Conservation (phyloP, 495 filamentous ascomycete genomes). For the Aspergillus cavernicola region DNA sequence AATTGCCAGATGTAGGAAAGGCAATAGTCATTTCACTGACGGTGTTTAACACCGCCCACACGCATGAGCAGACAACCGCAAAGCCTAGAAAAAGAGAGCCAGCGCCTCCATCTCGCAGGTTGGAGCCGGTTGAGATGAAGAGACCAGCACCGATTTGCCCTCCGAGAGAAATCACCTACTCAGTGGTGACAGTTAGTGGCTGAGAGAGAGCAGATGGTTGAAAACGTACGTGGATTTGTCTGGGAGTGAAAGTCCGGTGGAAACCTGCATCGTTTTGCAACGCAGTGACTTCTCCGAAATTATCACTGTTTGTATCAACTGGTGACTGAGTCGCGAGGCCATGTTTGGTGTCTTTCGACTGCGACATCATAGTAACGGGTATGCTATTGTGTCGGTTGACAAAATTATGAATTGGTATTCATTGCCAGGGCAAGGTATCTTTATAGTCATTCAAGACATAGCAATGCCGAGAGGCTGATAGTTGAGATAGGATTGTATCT, state of each 20-base stretch:
- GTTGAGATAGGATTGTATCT: no score
- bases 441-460: no score
- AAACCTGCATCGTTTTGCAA: no score
- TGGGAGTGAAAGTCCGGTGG: constrained; percentile 5
- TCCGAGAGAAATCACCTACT: constrained; percentile 29
- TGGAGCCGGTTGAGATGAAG: constrained; percentile 28
- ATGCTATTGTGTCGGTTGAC: no score
- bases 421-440: no score
- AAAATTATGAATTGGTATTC: no score
- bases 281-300: no score
- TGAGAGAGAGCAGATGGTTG: neutral
- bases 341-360: no score
- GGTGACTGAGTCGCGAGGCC: no score
- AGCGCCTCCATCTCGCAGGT: constrained; percentile 23
- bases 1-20: constrained; percentile 29
- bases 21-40: constrained; percentile 31
- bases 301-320: no score
- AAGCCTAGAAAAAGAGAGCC: constrained; percentile 27
- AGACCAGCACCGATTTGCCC: constrained; percentile 28
- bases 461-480: no score
- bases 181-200: neutral
- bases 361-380: no score
- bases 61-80: constrained; percentile 23
- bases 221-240: constrained; percentile 9
- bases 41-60: constrained; percentile 28